Evolutionary conservation across 2,329 filamentous ascomycete genomes (phyloP), one percentile per base, ranked within the genome.

Genomic region (Dactylellina cionopaga): DNA sequence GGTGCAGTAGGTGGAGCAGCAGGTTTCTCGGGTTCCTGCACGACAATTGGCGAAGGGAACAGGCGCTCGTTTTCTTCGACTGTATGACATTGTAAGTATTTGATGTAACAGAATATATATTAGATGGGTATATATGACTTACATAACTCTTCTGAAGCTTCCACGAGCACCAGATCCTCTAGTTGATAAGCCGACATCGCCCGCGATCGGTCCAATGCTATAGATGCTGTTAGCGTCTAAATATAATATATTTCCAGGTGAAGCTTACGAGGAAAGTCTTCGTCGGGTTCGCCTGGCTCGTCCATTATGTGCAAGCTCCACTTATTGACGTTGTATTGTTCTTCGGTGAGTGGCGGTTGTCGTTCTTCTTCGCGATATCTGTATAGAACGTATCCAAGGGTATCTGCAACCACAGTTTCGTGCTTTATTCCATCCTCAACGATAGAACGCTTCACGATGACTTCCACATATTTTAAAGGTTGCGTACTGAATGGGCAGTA

Each of bases 221-320:
- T 19, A 31, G 2, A 13, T n/a, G 39, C 22, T 31, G 41, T 66
- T 37, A 74, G 49, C 41, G 4, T 35, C 6, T 17, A 37, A 29
- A 43, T 4, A 17, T 5, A 15, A 29, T 4, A 35, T 9, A 6
- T 15, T 10, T 46, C n/a, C n/a, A n/a, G n/a, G n/a, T n/a, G 19
- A 39, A 27, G 19, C 74, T 60, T 70, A 75, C 74, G 75, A 29
- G 91, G 90, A 75, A 95, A 95, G 77, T 95, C 92, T 75, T 92
- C 90, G 76, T 96, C 91, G 0, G 94, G 88, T 77, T 95, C 91
- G 51, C 90, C 92, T 63, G 91, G 90, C 78, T 95, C 84, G 22
- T 77, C 88, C 1, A 93, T 90, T 88, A 96, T 92, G 39, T 91
- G 86, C 63, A 96, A 81, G 22, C 88, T 91, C 90, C 90, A 95